These are phyloP conservation scores for Trichophyton equinum DNA, from an alignment of 2,329 filamentous ascomycete genomes.

Conservation along the genomic window DNA sequence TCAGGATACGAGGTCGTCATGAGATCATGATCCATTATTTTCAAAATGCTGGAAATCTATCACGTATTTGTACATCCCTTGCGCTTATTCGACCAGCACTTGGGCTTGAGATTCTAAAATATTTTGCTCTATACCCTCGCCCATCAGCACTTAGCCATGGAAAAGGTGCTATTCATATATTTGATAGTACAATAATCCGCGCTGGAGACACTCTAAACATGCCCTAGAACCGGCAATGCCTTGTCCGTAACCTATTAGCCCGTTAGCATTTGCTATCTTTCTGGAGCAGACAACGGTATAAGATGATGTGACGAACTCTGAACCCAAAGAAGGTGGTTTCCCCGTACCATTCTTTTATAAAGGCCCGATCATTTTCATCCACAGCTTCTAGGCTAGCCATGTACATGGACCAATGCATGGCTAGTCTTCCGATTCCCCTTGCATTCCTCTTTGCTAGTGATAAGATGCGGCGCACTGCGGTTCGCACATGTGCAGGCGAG, in stretches of 20 bases:
- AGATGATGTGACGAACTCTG: not conserved
- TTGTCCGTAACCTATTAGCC: not conserved
- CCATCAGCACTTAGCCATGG: too few species aligned
- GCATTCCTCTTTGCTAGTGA: conserved; percentile 21
- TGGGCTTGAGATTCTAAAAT: too few species aligned
- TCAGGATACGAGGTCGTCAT: too few species aligned
- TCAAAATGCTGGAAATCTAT: too few species aligned
- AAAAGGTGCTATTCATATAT: too few species aligned
- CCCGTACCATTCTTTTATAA: conserved; percentile 16
- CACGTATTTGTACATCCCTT: too few species aligned
- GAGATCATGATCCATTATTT: too few species aligned
- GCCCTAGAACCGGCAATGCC: not conserved
- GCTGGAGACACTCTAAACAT: too few species aligned
- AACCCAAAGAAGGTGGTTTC: not conserved
- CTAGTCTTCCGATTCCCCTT: conserved; percentile 25
- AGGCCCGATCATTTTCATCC: conserved; percentile 20
- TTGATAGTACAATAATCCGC: too few species aligned
- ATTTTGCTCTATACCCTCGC: too few species aligned
- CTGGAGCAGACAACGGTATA: too few species aligned
- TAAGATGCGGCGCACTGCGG: conserved; percentile 21
- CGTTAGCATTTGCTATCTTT: not conserved
- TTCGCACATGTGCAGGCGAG: conserved; percentile 9
- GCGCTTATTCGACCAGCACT: too few species aligned
- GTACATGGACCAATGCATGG: conserved; percentile 24
- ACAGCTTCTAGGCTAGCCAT: conserved; percentile 24